These are phyloP conservation scores for Thinopyrum elongatum DNA, from an alignment of 176 grass and related monocot genomes.

Conservation along the genomic window DNA sequence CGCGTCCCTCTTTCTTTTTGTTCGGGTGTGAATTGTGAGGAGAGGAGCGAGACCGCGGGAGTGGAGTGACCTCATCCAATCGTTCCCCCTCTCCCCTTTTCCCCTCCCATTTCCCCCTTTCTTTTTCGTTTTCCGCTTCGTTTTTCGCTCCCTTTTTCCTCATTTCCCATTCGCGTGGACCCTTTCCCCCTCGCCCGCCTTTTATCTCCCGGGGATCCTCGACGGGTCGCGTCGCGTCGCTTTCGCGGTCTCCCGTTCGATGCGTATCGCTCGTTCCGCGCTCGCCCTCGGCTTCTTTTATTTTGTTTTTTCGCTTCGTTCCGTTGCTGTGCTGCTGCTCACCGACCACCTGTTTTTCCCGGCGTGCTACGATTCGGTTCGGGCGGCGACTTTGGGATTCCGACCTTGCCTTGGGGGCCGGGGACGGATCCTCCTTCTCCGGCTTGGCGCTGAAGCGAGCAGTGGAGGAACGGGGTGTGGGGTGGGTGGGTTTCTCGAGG, in stretches of 20 bases:
- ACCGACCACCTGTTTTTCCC: constrained; percentile 13
- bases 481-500: not conserved
- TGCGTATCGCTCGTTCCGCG: not conserved
- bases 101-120: too few species aligned
- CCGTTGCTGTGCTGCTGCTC: not conserved
- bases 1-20: constrained; percentile 21
- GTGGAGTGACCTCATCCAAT: constrained; percentile 39
- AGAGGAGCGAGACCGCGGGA: constrained; percentile 25
- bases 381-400: not conserved
- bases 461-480: not conserved
- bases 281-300: not conserved
- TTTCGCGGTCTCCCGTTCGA: not conserved
- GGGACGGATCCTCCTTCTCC: not conserved
- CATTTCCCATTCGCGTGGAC: not conserved
- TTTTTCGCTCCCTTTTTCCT: not conserved
- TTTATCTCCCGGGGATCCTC: not conserved
- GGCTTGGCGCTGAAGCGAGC: constrained; percentile 7
- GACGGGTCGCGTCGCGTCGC: not conserved
- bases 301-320: not conserved
- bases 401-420: not conserved
- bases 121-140: not conserved
- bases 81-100: constrained; percentile 25
- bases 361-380: not conserved
- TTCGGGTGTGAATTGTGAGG: constrained; percentile 53
- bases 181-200: too few species aligned